Conservation (phyloP, 768 basidiomycete genomes). For the Suillus luteus region DNA sequence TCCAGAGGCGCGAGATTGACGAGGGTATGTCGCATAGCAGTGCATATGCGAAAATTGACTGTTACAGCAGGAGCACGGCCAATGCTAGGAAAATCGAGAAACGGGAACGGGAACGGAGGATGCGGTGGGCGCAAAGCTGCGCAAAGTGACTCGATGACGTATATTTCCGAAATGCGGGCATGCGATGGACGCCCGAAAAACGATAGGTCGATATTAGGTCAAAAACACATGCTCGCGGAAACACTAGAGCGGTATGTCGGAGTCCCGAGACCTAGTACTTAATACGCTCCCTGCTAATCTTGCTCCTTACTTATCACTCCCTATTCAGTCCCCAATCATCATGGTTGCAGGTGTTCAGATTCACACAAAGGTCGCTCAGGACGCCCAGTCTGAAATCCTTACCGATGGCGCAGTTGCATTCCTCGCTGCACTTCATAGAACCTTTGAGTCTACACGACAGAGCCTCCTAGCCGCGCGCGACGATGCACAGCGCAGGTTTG, state of each 20-base stretch:
- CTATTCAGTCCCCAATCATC: constrained; percentile 40
- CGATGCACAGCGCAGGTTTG: constrained; percentile 74
- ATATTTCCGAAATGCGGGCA: neutral
- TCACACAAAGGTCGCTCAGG: constrained; percentile 58
- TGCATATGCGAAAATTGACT: neutral
- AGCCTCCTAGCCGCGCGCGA: constrained; percentile 77
- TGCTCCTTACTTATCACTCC: constrained; percentile 16
- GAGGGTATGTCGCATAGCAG: neutral
- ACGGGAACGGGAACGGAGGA: neutral
- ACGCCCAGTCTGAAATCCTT: constrained; percentile 80
- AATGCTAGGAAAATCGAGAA: neutral
- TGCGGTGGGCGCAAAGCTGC: neutral
- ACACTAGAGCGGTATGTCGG: constrained; percentile 33
- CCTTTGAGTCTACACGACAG: constrained; percentile 89
- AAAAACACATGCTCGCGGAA: constrained; percentile 16
- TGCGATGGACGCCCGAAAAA: constrained; percentile 4
- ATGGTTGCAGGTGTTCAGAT: constrained; percentile 69
- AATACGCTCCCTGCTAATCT: constrained; percentile 9
- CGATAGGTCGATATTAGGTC: neutral
- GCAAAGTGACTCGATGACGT: neutral
- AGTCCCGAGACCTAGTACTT: constrained; percentile 43
- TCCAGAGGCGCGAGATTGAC: neutral
- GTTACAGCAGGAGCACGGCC: neutral
- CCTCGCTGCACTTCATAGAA: constrained; percentile 88
- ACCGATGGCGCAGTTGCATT: constrained; percentile 85